Evolutionary conservation across 352 stramenopile genomes (phyloP).

Genomic region (Phytopythium cucurbitacearum): DNA sequence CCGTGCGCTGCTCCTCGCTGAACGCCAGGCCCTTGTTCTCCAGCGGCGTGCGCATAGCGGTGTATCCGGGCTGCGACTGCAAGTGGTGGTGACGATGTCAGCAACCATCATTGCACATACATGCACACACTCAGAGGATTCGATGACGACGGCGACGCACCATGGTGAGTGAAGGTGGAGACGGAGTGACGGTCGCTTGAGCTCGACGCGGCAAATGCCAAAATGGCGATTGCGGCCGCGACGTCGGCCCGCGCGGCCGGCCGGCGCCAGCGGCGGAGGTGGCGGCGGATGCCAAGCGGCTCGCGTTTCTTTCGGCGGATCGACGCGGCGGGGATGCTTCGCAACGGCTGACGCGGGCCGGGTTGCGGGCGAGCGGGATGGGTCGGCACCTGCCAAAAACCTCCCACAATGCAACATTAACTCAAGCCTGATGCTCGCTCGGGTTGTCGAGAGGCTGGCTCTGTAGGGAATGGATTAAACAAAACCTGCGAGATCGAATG

Average conservation of each 20-base stretch:
- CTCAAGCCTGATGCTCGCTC: too few species aligned
- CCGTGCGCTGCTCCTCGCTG: slow-evolving; percentile 83
- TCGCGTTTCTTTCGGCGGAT: too few species aligned
- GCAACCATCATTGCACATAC: not conserved
- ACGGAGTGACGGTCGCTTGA: slow-evolving; percentile 1
- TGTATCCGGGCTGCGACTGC: slow-evolving; percentile 30
- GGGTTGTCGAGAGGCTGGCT: too few species aligned
- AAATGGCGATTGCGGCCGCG: slow-evolving; percentile 9
- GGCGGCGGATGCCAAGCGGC: not conserved
- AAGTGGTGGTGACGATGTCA: not conserved
- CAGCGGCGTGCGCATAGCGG: slow-evolving; percentile 79
- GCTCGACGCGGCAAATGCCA: slow-evolving; percentile 18
- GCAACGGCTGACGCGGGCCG: not conserved
- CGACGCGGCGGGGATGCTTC: not conserved
- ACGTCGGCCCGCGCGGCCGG: not conserved
- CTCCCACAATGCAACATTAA: too few species aligned
- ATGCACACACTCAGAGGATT: not conserved
- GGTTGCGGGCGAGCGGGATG: too few species aligned
- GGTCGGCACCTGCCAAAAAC: too few species aligned
- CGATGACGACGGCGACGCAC: not conserved
- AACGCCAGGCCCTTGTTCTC: slow-evolving; percentile 95
- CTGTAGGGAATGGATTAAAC: too few species aligned
- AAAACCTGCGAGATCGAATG: too few species aligned
- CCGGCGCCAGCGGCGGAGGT: not conserved
- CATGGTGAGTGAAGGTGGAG: slow-evolving; percentile 1